Evolutionary conservation across 495 filamentous ascomycete genomes (phyloP), one percentile per base, ranked within the genome.

Genomic region (Filosporella fistucella): DNA sequence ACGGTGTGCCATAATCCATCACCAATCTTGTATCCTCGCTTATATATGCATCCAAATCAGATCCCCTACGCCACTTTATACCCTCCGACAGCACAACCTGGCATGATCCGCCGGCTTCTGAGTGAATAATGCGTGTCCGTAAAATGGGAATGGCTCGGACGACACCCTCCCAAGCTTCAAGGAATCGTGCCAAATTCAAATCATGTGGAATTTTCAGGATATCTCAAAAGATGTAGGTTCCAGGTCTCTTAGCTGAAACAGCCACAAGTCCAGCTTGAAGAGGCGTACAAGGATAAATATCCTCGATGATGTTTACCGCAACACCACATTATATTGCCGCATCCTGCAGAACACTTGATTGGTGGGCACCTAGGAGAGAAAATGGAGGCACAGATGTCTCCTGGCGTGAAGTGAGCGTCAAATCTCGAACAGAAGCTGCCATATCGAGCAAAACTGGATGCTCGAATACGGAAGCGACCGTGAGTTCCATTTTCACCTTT

Each of bases 231-330:
- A 82, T 68, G 45, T 85, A 85, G 13, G 76, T 70, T 33, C 76
- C 73, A 9, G 60, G 75, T 71, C 1, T 73, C 70, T 77, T 78
- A 36, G 72, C 63, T 1, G 84, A 82, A 1, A 84, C 57, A 1
- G 80, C 76, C 62, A 86, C 67, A 12, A 88, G 68, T 2, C 81
- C 83, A 52, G 85, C 83, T 59, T 89, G 85, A 1, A 87, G 66
- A n/a, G 84, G 72, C 9, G 80, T 84, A 65, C 82, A 86, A 4
- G 84, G 82, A 45, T 86, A 88, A 0, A 81, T 59, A 57, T 88
- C 80, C 29, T 78, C 71, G 17, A n/a, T n/a, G n/a, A n/a, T n/a
- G n/a, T n/a, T n/a, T n/a, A n/a, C n/a, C n/a, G n/a, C n/a, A n/a
- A n/a, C n/a, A n/a, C n/a, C n/a, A n/a, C n/a, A n/a, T n/a, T n/a